Evolutionary conservation across 805 yeast species (phyloP), one percentile per base, ranked within the genome.

Genomic region (Candida michaelii): DNA sequence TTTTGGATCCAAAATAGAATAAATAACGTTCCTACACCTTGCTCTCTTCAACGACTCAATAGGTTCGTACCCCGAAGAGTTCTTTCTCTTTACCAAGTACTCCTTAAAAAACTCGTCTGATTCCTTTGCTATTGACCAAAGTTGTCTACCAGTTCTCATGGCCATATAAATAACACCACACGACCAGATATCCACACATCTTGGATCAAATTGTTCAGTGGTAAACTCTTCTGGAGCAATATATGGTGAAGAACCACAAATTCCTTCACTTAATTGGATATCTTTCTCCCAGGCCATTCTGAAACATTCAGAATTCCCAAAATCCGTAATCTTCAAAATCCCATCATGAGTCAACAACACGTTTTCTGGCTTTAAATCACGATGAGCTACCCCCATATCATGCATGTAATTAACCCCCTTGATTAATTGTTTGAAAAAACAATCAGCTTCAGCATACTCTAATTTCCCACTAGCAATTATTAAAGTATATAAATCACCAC

Each of bases 91-190:
- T 38, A 74, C 74, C 45, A 90, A 65, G 59, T 91, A 91, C 53
- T 78, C 82, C 30, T 73, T 67, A 61, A 80, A 91, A 56, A 87
- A 88, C 53, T 83, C 95, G 58, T 91, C 98, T 23, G 71, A 75
- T 7, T 72, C 63, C 45, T 79, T 78, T 2, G 98, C 97, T 44
- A 81, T 67, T 53, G 85, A 80, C 98, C 98, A 91, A 40, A 93
- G 65, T 56, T 91, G 96, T 40, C 96, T 73, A 3, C 98, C 99
- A 0, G 97, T 87, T 54, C 97, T 72, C 91, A 89, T 84, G 5
- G 95, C 95, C 88, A 89, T 83, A 58, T 85, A 89, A 27, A 89
- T 88, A 9, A 89, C 91, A 38, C 96, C 96, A 68, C 95, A 87
- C 0, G 96, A 82, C 97, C 97, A 89, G 27, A 88, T 80, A 65